Percentiles rank a stretch among this genome's conserved stretches.
These are phyloP conservation scores for Eimeria acervulina DNA, from an alignment of 169 alveolate species.

Conservation along the genomic window DNA sequence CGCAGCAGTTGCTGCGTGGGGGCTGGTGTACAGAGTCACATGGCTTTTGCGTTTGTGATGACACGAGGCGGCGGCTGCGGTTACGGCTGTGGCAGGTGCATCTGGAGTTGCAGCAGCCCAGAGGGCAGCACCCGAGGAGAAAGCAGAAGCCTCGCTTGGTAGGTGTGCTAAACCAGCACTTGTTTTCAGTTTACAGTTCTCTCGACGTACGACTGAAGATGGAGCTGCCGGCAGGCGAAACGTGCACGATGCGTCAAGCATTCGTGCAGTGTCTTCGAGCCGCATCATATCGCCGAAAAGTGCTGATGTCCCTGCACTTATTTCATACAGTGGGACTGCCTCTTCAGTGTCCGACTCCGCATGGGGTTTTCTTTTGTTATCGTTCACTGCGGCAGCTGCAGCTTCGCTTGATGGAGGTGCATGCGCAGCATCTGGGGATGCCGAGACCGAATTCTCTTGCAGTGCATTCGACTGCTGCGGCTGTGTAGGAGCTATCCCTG, in stretches of 20 bases:
- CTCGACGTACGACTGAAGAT: background rate
- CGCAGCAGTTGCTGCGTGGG: conserved; percentile 32
- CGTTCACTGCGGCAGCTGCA: background rate
- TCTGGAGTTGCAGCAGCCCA: background rate
- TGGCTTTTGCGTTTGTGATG: background rate
- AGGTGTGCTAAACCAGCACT: background rate
- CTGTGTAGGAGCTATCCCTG: background rate
- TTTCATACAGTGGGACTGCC: conserved; percentile 58
- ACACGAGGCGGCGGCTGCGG: background rate
- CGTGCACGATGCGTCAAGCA: conserved; percentile 72
- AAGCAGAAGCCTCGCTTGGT: background rate
- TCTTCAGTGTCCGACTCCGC: background rate
- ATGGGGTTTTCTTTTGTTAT: background rate
- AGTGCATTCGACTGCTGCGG: background rate
- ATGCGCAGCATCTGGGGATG: background rate
- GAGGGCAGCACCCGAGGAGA: background rate
- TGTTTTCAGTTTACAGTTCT: background rate
- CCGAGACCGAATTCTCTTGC: background rate
- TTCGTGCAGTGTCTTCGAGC: conserved; percentile 69
- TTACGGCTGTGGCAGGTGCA: background rate
- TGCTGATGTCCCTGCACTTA: conserved; percentile 42
- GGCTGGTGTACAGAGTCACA: conserved; percentile 11
- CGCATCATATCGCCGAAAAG: conserved; percentile 73
- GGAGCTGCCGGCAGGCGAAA: conserved; percentile 75
- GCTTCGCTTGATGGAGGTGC: background rate